These are phyloP conservation scores for Ophiostoma montium DNA, from an alignment of 2,329 filamentous ascomycete species.

Conservation along the genomic window DNA sequence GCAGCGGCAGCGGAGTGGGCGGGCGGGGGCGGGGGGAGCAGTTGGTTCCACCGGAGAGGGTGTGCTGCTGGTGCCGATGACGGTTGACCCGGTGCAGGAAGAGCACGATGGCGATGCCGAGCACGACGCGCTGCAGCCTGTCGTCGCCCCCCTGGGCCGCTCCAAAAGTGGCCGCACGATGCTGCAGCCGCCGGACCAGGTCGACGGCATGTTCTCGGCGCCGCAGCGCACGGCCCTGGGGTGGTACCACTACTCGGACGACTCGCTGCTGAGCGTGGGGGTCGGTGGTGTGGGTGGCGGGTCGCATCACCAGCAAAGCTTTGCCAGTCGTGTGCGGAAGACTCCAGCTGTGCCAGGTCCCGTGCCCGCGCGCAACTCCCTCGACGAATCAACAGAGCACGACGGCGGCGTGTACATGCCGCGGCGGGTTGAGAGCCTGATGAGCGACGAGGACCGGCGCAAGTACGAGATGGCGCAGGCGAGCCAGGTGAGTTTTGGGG, in stretches of 20 bases:
- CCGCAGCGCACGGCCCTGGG: conserved; percentile 53
- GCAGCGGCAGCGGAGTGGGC: conserved; percentile 19
- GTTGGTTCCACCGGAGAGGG: no score
- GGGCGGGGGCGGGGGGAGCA: no score
- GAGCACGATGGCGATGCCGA: background rate
- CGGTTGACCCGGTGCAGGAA: no score
- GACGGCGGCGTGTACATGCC: conserved; percentile 44
- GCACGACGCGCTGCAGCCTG: background rate
- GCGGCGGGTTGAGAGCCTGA: conserved; percentile 57
- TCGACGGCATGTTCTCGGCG: conserved; percentile 68
- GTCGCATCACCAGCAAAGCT: background rate
- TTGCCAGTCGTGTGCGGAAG: background rate
- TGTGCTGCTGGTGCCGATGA: background rate
- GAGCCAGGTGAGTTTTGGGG: conserved; percentile 25
- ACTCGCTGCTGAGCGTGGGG: conserved; percentile 44
- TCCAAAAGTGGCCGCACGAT: conserved; percentile 30
- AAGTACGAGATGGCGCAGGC: conserved; percentile 60
- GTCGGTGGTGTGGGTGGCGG: no score
- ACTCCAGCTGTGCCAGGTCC: background rate
- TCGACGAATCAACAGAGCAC: conserved; percentile 49
- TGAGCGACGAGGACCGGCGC: conserved; percentile 62
- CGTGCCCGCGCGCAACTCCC: conserved; percentile 46
- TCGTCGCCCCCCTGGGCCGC: conserved; percentile 22
- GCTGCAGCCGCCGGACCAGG: conserved; percentile 56
- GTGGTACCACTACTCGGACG: conserved; percentile 55